These are phyloP conservation scores for Pestalotiopsis sp. DNA, from an alignment of 2,329 filamentous ascomycete genomes.

Conservation along the genomic window DNA sequence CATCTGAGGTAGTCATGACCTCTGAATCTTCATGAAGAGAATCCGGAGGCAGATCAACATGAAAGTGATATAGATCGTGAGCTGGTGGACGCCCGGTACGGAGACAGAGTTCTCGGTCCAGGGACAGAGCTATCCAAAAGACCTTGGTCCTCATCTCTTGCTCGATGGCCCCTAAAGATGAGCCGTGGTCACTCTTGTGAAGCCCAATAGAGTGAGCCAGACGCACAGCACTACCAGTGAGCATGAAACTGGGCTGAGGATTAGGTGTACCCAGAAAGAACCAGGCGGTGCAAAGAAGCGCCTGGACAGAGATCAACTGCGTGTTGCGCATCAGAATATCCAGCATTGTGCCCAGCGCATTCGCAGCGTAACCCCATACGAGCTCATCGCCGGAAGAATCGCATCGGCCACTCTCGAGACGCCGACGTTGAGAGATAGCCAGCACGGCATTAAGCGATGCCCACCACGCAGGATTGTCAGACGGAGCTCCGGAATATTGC, in stretches of 20 bases:
- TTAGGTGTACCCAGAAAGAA: slow-evolving; percentile 8
- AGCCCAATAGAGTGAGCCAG: slow-evolving; percentile 7
- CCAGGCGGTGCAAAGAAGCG: slow-evolving; percentile 3
- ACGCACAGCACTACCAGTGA: slow-evolving; percentile 3
- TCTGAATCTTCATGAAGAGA: neutral
- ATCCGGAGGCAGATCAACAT: neutral
- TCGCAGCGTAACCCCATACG: neutral
- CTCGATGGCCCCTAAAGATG: neutral
- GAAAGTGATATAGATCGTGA: slow-evolving; percentile 1
- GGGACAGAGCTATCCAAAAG: slow-evolving; percentile 1
- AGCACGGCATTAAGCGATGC: slow-evolving; percentile 1
- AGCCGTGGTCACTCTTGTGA: neutral
- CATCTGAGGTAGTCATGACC: neutral
- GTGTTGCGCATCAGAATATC: slow-evolving; percentile 9
- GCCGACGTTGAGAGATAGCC: neutral
- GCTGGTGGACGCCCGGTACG: slow-evolving; percentile 1
- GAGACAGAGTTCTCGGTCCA: slow-evolving; percentile 6
- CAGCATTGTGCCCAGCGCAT: neutral
- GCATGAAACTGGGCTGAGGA: slow-evolving; percentile 9
- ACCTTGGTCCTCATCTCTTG: neutral
- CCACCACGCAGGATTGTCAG: slow-evolving; percentile 1
- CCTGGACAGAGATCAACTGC: slow-evolving; percentile 10
- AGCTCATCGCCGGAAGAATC: neutral
- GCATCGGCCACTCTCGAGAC: neutral
- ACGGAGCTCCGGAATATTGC: neutral